These are phyloP conservation scores for Komagataella populi DNA, from an alignment of 805 yeast species.

Conservation along the genomic window DNA sequence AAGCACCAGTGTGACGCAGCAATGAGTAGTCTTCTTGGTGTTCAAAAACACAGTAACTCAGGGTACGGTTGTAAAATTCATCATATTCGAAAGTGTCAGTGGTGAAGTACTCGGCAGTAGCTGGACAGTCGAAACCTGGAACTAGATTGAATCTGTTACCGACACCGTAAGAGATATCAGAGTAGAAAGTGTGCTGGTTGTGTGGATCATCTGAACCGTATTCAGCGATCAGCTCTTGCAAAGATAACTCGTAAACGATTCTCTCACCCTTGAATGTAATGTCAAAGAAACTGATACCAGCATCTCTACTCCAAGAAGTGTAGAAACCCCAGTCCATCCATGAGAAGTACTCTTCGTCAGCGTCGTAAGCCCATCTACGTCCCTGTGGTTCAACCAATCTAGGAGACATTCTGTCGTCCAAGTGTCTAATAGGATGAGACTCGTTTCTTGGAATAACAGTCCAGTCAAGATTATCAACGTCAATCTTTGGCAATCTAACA, in stretches of 20 bases:
- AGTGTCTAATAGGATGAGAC: neutral
- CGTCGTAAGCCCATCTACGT: conserved; percentile 13
- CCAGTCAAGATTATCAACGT: conserved; percentile 2
- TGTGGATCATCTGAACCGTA: conserved; percentile 18
- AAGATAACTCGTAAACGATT: conserved; percentile 13
- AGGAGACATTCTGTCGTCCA: conserved; percentile 13
- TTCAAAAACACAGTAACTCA: conserved; percentile 9
- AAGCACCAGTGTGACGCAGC: conserved; percentile 2
- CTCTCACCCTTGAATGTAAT: conserved; percentile 16
- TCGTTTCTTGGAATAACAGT: conserved; percentile 8
- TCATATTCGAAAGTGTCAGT: conserved; percentile 13
- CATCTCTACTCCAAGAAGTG: conserved; percentile 13
- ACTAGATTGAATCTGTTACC: conserved; percentile 14
- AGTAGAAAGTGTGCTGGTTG: conserved; percentile 12
- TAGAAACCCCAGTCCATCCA: conserved; percentile 18
- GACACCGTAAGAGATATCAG: conserved; percentile 14
- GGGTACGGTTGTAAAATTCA: neutral
- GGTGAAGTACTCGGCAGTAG: conserved; percentile 14
- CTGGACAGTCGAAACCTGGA: conserved; percentile 17
- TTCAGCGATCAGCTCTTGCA: conserved; percentile 17
- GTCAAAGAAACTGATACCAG: conserved; percentile 12
- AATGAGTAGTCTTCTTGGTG: conserved; percentile 2
- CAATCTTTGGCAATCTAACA: conserved; percentile 7
- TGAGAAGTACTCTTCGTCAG: conserved; percentile 13
- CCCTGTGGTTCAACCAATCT: conserved; percentile 13